phyloP scores from a whole-genome alignment of 2,329 filamentous ascomycete genomes.

The Penicillium sp. region DNA sequence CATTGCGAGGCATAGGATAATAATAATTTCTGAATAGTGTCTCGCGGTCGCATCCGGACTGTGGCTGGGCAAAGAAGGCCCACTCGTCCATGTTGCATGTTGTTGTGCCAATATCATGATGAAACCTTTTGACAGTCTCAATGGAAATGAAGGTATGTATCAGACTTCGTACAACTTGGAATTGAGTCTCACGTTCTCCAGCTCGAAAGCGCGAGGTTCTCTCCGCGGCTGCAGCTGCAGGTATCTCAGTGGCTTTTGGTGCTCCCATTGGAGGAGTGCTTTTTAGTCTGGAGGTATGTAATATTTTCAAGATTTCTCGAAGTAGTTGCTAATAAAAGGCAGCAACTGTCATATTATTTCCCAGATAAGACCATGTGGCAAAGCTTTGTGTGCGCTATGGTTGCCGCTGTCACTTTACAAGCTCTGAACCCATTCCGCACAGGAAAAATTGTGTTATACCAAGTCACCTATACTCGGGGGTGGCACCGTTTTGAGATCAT shows the following conservation, averaged over 20 bases:
- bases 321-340: slow-evolving; percentile 10
- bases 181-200: slow-evolving; percentile 31
- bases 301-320: background rate
- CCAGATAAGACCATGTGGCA: slow-evolving; percentile 99
- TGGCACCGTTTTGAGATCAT: slow-evolving; percentile 96
- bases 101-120: slow-evolving; percentile 94
- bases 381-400: slow-evolving; percentile 98
- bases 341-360: slow-evolving; percentile 95
- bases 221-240: slow-evolving; percentile 86
- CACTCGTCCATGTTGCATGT: slow-evolving; percentile 91
- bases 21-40: slow-evolving; percentile 56
- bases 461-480: slow-evolving; percentile 84
- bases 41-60: slow-evolving; percentile 89
- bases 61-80: slow-evolving; percentile 96
- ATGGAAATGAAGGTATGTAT: slow-evolving; percentile 74
- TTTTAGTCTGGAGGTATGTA: slow-evolving; percentile 85
- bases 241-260: slow-evolving; percentile 91
- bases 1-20: background rate
- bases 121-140: slow-evolving; percentile 79
- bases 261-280: slow-evolving; percentile 91
- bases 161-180: background rate
- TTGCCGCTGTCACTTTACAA: slow-evolving; percentile 91
- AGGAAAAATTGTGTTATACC: slow-evolving; percentile 91
- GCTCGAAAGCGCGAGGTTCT: slow-evolving; percentile 90
- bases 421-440: slow-evolving; percentile 92